Conservation (phyloP, 140 eudicot genomes). For the Ambrosia hybrid region DNA sequence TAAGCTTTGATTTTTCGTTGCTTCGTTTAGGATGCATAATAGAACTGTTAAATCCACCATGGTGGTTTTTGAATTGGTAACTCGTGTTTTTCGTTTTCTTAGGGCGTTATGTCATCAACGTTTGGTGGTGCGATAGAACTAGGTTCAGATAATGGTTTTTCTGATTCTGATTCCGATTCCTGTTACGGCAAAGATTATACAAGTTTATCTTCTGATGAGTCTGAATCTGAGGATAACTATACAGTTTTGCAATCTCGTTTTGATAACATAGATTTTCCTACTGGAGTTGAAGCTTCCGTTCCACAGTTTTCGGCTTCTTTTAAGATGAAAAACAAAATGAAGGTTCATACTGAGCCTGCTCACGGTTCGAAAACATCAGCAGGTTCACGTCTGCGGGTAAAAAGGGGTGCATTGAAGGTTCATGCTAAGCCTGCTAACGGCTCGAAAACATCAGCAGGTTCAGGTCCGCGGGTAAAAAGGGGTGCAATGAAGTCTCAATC, state of each 20-base stretch:
- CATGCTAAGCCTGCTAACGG: slow-evolving; percentile 5
- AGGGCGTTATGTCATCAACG: slow-evolving; percentile 27
- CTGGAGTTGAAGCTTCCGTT: slow-evolving; percentile 62
- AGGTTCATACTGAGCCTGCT: slow-evolving; percentile 1
- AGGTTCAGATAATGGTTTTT: slow-evolving; percentile 31
- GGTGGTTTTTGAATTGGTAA: neutral
- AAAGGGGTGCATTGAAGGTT: slow-evolving; percentile 7
- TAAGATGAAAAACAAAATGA: slow-evolving; percentile 3
- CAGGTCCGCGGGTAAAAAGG: slow-evolving; percentile 21
- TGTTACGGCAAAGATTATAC: slow-evolving; percentile 41
- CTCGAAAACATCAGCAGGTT: slow-evolving; percentile 16
- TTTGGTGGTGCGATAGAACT: slow-evolving; percentile 19
- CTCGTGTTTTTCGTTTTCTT: neutral
- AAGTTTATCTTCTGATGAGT: slow-evolving; percentile 42
- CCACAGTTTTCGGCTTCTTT: slow-evolving; percentile 48
- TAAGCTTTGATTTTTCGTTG: neutral
- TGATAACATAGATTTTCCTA: slow-evolving; percentile 65
- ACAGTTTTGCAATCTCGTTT: slow-evolving; percentile 59
- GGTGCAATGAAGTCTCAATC: slow-evolving; percentile 16
- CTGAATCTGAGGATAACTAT: slow-evolving; percentile 43
- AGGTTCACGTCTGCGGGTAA: slow-evolving; percentile 25
- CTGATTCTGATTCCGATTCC: slow-evolving; percentile 23
- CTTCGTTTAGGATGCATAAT: neutral
- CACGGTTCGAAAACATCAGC: slow-evolving; percentile 14
- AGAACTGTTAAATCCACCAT: neutral